These are phyloP conservation scores for Albifimbria verrucaria DNA, from an alignment of 2,329 filamentous ascomycete species.

Conservation along the genomic window DNA sequence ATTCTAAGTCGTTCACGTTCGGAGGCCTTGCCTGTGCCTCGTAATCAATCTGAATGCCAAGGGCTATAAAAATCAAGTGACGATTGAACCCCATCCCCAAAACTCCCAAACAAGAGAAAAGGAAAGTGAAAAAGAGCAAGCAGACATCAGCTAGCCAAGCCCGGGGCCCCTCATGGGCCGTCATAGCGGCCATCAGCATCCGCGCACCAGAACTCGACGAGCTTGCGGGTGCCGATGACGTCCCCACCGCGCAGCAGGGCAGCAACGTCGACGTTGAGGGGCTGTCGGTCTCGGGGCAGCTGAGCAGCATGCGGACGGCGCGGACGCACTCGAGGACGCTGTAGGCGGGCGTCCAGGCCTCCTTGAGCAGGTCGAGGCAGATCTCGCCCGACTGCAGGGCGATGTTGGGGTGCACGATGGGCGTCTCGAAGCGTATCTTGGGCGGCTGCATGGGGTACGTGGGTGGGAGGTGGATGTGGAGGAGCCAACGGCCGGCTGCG, in stretches of 20 bases:
- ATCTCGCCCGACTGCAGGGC: conserved; percentile 75
- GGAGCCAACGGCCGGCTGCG: conserved; percentile 73
- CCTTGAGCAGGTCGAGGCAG: conserved; percentile 81
- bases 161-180: conserved; percentile 22
- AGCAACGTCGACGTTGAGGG: conserved; percentile 76
- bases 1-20: not conserved
- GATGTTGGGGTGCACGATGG: conserved; percentile 81
- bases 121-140: too few species aligned
- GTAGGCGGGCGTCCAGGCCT: conserved; percentile 82
- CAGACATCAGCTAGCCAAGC: not conserved
- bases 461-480: conserved; percentile 71
- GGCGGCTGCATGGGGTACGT: conserved; percentile 80
- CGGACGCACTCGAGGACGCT: conserved; percentile 73
- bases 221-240: conserved; percentile 59
- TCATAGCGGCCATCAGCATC: conserved; percentile 33
- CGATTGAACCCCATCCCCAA: not conserved
- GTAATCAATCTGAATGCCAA: not conserved
- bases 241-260: conserved; percentile 68
- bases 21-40: not conserved
- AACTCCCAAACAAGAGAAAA: too few species aligned
- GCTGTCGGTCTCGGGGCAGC: conserved; percentile 66
- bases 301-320: conserved; percentile 64
- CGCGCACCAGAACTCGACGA: conserved; percentile 69
- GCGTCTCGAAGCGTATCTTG: conserved; percentile 75
- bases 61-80: not conserved